phyloP scores from a whole-genome alignment of 2,329 filamentous ascomycete species.

The Mycosphaerelloides madeirae region DNA sequence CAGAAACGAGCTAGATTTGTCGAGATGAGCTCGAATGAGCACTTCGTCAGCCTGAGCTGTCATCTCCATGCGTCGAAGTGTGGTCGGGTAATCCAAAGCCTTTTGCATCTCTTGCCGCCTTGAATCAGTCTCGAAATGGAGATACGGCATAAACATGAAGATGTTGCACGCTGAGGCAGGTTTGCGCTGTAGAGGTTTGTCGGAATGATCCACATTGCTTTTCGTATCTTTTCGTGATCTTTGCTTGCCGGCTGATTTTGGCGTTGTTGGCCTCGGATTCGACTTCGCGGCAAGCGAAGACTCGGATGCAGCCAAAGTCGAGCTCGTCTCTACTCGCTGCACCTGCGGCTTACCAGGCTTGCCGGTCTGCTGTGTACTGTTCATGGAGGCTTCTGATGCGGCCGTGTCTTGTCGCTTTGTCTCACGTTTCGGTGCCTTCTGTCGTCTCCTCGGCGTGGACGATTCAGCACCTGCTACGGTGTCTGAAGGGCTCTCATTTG shows the following conservation, averaged over 20 bases:
- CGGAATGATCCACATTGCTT: constrained; percentile 5
- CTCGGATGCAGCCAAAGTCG: constrained; percentile 14
- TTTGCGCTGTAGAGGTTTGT: constrained; percentile 3
- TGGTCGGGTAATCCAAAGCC: constrained; percentile 39
- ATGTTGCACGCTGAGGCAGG: constrained; percentile 28
- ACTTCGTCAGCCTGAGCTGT: constrained; percentile 35
- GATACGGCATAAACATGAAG: constrained; percentile 57
- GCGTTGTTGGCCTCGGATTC: background rate
- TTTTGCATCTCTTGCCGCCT: constrained; percentile 49
- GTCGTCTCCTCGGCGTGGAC: background rate
- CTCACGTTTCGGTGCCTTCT: background rate
- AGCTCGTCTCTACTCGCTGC: constrained; percentile 16
- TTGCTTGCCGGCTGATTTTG: constrained; percentile 5
- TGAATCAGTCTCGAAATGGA: constrained; percentile 60
- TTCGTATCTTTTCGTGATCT: constrained; percentile 7
- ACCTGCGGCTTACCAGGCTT: constrained; percentile 8
- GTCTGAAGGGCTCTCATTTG: background rate
- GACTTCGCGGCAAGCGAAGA: constrained; percentile 1
- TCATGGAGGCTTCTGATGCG: background rate
- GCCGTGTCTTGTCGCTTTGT: background rate
- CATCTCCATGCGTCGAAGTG: constrained; percentile 7
- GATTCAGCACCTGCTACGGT: background rate
- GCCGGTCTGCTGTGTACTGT: background rate
- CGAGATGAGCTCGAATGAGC: constrained; percentile 21
- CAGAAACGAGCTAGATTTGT: constrained; percentile 30